Conservation (phyloP, 2,329 filamentous ascomycete species). For the Penicillium sp. region DNA sequence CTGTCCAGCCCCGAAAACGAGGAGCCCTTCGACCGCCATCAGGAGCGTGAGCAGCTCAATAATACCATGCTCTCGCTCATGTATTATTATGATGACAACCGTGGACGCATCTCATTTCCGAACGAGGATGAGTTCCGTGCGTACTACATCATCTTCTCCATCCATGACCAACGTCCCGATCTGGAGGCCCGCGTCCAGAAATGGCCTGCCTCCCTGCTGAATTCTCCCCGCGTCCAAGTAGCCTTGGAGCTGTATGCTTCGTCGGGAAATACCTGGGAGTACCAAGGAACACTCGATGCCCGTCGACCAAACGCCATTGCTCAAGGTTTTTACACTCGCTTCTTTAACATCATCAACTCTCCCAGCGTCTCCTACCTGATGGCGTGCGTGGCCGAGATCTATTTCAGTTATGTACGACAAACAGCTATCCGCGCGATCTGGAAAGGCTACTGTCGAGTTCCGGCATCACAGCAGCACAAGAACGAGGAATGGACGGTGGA, state of each 20-base stretch:
- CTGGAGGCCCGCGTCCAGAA: conserved; percentile 58
- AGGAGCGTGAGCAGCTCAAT: conserved; percentile 64
- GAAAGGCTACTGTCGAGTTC: conserved; percentile 51
- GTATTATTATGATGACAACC: conserved; percentile 59
- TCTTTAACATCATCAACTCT: conserved; percentile 58
- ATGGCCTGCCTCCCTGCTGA: conserved; percentile 51
- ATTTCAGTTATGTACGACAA: conserved; percentile 59
- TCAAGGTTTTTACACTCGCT: conserved; percentile 57
- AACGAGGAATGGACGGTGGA: conserved; percentile 58
- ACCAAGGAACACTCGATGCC: conserved; percentile 52
- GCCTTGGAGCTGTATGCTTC: conserved; percentile 58
- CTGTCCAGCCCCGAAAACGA: conserved; percentile 52
- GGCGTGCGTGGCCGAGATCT: conserved; percentile 63
- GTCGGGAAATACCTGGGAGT: conserved; percentile 53
- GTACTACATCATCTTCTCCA: conserved; percentile 59
- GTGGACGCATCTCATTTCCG: conserved; percentile 48
- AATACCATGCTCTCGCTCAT: conserved; percentile 60
- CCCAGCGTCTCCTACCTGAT: conserved; percentile 58
- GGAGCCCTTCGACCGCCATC: conserved; percentile 55
- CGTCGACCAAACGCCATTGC: conserved; percentile 52
- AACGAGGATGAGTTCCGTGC: conserved; percentile 65
- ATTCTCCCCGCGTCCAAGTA: conserved; percentile 53
- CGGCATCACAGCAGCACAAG: conserved; percentile 48
- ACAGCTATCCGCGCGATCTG: conserved; percentile 56
- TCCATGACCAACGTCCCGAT: conserved; percentile 52